Evolutionary conservation across 805 yeast species (phyloP), one percentile per base, ranked within the genome.

Genomic region (Metschnikowia borealis): DNA sequence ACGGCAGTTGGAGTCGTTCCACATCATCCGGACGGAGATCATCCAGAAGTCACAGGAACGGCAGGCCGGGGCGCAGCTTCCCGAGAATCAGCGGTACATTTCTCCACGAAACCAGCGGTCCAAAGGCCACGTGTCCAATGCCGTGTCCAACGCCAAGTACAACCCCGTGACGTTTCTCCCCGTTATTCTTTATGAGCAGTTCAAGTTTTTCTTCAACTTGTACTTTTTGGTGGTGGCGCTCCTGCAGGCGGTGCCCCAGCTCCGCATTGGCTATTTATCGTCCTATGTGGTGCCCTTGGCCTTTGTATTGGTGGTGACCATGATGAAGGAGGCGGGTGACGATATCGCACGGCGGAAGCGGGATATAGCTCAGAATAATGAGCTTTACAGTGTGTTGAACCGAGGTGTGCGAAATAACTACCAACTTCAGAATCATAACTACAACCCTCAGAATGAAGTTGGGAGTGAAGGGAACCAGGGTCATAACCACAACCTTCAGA

Each of bases 301-400:
- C 1, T 94, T 94, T 73, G 99, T 94, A 14, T 71, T 94, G 38
- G 74, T 87, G 0, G 96, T 94, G 5, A 95, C 99, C 1, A 91
- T 95, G 96, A 73, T 85, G 58, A 94, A 94, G 66, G 99, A 94
- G 65, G 98, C 97, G 0, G 76, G 87, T 58, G 99, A 94, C 69
- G 99, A 94, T 68, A 79, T 92, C 8, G 87, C 85, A 51, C 82
- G 99, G 63, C 79, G 98, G 46, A 79, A 94, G 54, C 80, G 99
- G 55, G 99, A 94, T 66, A 74, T 74, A 41, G 98, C 91, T 59
- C 89, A 95, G 44, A 94, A 94, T 62, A 81, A 80, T 60, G 97
- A 94, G 67, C 66, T 75, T 4, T 94, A 84, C 64, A 91, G 87
- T 58, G 89, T 89, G 2, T 60, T 87, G 36, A 71, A 66, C 54